phyloP scores from a whole-genome alignment of 2,329 filamentous ascomycete species.

The Apiospora pterosperma region DNA sequence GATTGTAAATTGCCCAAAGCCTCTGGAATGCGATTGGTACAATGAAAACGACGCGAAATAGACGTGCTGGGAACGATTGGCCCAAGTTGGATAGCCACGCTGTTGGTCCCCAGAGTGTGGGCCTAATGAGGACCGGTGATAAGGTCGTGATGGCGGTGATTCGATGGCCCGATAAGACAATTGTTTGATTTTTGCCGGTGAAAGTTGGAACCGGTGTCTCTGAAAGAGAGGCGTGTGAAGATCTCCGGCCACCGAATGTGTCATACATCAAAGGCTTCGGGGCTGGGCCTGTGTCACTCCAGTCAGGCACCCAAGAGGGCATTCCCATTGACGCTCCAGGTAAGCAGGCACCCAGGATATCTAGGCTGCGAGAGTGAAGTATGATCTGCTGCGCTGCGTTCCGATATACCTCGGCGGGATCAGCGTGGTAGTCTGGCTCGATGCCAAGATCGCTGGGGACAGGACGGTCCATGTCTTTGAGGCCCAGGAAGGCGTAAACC shows the following conservation, averaged over 20 bases:
- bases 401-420: background rate
- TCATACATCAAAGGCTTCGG: constrained; percentile 4
- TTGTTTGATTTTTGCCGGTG: background rate
- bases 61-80: background rate
- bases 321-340: background rate
- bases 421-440: background rate
- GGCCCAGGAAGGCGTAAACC: constrained; percentile 4
- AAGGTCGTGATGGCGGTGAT: background rate
- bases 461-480: background rate
- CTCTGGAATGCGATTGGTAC: background rate
- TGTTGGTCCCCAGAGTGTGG: too few relatives aligned
- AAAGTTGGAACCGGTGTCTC: background rate
- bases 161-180: background rate
- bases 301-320: constrained; percentile 8
- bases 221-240: background rate
- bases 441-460: background rate
- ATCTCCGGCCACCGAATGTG: constrained; percentile 2
- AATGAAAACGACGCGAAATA: background rate
- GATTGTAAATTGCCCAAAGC: background rate
- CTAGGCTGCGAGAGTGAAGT: background rate
- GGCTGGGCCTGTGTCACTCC: background rate
- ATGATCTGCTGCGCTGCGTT: background rate
- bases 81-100: background rate
- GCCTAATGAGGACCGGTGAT: background rate
- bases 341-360: constrained; percentile 4